Percentiles rank a stretch among this genome's conserved stretches.
Evolutionary conservation across 2,329 filamentous ascomycete genomes (phyloP).

Genomic region (Phialemoniopsis sp.): DNA sequence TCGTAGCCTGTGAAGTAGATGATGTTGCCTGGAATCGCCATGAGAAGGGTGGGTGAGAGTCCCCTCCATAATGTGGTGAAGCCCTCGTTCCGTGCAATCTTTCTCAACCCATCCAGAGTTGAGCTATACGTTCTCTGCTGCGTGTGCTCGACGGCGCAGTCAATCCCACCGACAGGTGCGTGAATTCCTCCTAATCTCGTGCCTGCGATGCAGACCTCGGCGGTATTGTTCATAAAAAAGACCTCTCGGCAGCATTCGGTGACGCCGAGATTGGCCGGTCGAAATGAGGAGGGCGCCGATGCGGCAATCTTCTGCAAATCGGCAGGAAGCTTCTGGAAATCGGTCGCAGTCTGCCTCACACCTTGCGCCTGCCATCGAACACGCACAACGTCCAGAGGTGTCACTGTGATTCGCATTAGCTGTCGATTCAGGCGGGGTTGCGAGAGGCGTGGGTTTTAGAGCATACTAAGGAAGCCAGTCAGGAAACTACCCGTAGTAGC

Average conservation of each 20-base stretch:
- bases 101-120: conserved; percentile 85
- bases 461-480: conserved; percentile 80
- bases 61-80: conserved; percentile 85
- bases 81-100: conserved; percentile 94
- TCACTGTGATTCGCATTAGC: conserved; percentile 53
- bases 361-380: conserved; percentile 88
- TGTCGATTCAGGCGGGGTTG: not conserved
- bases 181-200: conserved; percentile 48
- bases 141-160: conserved; percentile 85
- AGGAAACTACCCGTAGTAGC: conserved; percentile 87
- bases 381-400: conserved; percentile 92
- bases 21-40: conserved; percentile 93
- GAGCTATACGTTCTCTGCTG: conserved; percentile 82
- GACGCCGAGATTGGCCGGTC: conserved; percentile 77
- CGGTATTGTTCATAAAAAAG: conserved; percentile 88
- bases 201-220: conserved; percentile 75
- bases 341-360: conserved; percentile 29
- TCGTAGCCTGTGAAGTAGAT: conserved; percentile 99
- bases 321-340: conserved; percentile 34
- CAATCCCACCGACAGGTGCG: conserved; percentile 37
- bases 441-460: conserved; percentile 1
- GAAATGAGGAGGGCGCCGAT: conserved; percentile 61
- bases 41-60: conserved; percentile 86
- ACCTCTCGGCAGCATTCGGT: conserved; percentile 95
- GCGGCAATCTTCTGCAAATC: conserved; percentile 53